Conservation (phyloP, 257 asterid species). For the Fraxinus cuspidata region DNA sequence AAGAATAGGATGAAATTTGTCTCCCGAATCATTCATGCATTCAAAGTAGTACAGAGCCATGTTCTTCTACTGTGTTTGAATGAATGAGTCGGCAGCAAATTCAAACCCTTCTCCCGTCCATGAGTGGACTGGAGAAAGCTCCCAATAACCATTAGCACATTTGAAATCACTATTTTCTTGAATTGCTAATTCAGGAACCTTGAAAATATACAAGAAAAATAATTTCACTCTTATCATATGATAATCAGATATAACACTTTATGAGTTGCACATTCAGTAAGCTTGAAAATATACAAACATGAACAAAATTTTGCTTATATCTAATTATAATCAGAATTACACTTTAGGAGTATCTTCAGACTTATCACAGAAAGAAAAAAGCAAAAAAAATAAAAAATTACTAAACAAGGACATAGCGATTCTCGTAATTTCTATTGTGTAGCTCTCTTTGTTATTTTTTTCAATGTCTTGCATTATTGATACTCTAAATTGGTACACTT, state of each 20-base stretch:
- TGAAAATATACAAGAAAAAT: not conserved
- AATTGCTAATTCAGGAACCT: not conserved
- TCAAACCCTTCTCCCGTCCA: conserved; percentile 48
- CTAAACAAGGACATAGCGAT: too few relatives aligned
- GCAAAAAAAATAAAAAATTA: too few relatives aligned
- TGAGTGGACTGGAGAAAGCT: conserved; percentile 82
- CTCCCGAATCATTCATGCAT: conserved; percentile 87
- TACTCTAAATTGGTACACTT: too few relatives aligned
- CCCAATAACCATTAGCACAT: conserved; percentile 36
- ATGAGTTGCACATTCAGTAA: not conserved
- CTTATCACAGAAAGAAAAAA: not conserved
- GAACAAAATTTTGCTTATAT: too few relatives aligned
- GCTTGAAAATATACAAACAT: not conserved
- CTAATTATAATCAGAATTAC: not conserved
- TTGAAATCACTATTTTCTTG: not conserved
- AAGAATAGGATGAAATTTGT: conserved; percentile 56
- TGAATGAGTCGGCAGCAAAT: conserved; percentile 84
- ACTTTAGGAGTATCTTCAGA: not conserved
- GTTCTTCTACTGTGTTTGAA: conserved; percentile 43
- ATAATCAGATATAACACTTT: too few relatives aligned
- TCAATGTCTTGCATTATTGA: not conserved
- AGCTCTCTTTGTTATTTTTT: not conserved
- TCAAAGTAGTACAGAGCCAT: conserved; percentile 33
- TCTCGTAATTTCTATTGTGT: too few relatives aligned
- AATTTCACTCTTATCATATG: too few relatives aligned